Base-by-base conservation (phyloP, 257 asterid species). In the Craterostigma plantagineum region DNA sequence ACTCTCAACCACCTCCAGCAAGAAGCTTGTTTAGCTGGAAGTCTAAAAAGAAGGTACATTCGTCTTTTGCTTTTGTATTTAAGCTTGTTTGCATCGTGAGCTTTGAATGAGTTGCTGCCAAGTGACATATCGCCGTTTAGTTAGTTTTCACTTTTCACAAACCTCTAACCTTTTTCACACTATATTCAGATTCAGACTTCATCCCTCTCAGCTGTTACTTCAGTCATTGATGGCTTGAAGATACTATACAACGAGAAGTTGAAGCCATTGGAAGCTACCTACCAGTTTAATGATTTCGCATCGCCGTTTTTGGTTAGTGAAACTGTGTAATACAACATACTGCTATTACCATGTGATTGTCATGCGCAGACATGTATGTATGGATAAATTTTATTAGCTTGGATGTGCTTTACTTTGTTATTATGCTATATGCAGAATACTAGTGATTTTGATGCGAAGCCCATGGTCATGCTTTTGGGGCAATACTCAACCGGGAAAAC, bases 381-480 rank as follows among this genome's bases (percentile, higher is more conserved):
- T 23, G 30, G 30, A 23, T 6, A 2, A 23, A 23, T 23, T 23
- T 23, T 23, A 23, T 23, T 23, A 23, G 30, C 30, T 23, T 2
- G 6, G 30, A 23, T 23, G 30, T 23, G 30, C 30, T 23, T 23
- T 23, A 23, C 30, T 23, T 23, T 14, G 10, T 51, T 7, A 37
- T 54, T 4, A 36, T 48, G 60, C 18, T 46, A 30, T 55, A 51
- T 49, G 39, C 58, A 87, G 98, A 79, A 92, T 11, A 63, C 48
- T 39, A 87, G 93, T 9, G 98, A 87, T 62, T 87, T 82, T 63
- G 92, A 83, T 51, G 86, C 98, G 58, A 87, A 79, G 49, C 98
- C 98, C 11, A 79, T 82, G 93, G 91, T 87, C 62, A 87, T 82
- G 98, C 95, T 87, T 60, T 52, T 87, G 92, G 98, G 98, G 48